phyloP scores from a whole-genome alignment of 805 yeast genomes.

The Schwanniomyces yamadae region DNA sequence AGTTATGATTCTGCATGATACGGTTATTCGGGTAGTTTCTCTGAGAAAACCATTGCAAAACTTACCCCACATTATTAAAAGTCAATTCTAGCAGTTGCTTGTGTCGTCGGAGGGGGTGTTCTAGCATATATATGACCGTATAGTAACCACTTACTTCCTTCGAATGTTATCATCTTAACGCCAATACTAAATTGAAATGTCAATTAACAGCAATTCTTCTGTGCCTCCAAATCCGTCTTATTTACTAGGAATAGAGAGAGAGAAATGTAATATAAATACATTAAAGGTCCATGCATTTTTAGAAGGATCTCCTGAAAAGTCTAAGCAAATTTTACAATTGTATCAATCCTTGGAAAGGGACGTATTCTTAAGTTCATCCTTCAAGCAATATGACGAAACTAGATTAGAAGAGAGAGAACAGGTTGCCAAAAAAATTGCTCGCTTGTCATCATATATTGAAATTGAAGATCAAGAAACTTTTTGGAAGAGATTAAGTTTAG shows the following conservation, averaged over 20 bases:
- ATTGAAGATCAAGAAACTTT: slow-evolving; percentile 44
- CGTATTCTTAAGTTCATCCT: slow-evolving; percentile 56
- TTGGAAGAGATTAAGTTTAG: slow-evolving; percentile 56
- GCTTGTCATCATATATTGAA: slow-evolving; percentile 63
- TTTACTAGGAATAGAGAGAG: slow-evolving; percentile 33
- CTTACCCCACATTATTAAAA: too few species aligned
- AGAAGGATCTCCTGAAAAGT: slow-evolving; percentile 43
- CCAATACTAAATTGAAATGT: too few species aligned
- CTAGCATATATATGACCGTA: too few species aligned
- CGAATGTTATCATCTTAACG: too few species aligned
- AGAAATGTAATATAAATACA: slow-evolving; percentile 31
- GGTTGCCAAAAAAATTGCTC: slow-evolving; percentile 59
- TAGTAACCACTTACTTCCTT: too few species aligned
- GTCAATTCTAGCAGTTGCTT: too few species aligned
- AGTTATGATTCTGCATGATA: too few species aligned
- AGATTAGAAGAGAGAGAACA: slow-evolving; percentile 58
- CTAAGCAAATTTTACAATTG: slow-evolving; percentile 47
- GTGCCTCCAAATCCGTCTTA: slow-evolving; percentile 35
- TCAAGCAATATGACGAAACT: slow-evolving; percentile 55
- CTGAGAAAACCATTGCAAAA: too few species aligned
- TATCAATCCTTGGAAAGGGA: slow-evolving; percentile 64
- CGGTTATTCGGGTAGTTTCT: too few species aligned
- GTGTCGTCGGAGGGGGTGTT: too few species aligned
- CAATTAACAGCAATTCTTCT: too few species aligned
- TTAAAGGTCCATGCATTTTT: slow-evolving; percentile 40